Evolutionary conservation across 352 stramenopile genomes (phyloP), one percentile per base, ranked within the genome.

Genomic region (Phytophthora megakarya): DNA sequence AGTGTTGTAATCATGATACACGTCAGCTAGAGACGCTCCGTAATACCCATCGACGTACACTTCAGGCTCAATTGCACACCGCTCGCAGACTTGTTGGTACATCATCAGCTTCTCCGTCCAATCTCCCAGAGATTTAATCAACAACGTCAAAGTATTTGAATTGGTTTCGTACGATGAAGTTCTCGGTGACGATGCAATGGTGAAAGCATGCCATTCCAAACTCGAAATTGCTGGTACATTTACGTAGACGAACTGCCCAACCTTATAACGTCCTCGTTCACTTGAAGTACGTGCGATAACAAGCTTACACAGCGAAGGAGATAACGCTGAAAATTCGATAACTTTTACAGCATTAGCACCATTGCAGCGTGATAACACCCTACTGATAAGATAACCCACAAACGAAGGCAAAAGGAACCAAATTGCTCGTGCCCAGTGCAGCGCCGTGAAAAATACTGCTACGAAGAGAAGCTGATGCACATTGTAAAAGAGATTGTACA

Each of bases 21-120:
- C 25, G 6, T 72, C 49, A n/a, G 19, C 13, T 3, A 83, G 38
- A 25, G 73, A 83, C 5, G 61, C 28, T 10, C 73, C 73, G 55
- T 89, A 89, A 52, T 70, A 86, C 1, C 76, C 80, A 49, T 87
- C 75, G 37, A 86, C 56, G 21, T 84, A 78, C 37, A 86, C 53
- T 37, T 70, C 49, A 1, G 80, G 77, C 9, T 61, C 28, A 1
- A 53, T 26, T 9, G 42, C 7, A 8, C 56, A 12, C 15, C 33
- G 21, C 15, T 55, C 21, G 37, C 69, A 81, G 12, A 61, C 12
- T 21, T 74, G 46, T 9, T 70, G 35, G 44, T 84, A 68, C 1
- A 48, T 19, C 35, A 81, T 60, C 3, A 89, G 50, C 22, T 83
- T 56, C 4, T 67, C 32, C 1, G 75, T 85, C 80, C 77, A 87